phyloP scores from a whole-genome alignment of 2,329 filamentous ascomycete genomes.

The Sphaerulina populicola region DNA sequence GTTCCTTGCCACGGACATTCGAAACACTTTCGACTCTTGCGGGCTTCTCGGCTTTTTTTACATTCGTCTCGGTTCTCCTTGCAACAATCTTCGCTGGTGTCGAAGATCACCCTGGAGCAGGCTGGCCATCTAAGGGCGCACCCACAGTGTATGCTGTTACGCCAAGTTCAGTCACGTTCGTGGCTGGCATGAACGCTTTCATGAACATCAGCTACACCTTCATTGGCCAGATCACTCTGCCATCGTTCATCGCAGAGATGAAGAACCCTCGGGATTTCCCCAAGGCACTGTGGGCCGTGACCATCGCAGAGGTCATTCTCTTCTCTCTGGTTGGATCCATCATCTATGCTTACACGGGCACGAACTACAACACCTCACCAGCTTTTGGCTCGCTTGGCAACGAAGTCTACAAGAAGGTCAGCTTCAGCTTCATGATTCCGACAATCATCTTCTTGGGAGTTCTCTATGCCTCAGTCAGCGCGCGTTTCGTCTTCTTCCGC shows the following conservation, averaged over 20 bases:
- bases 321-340: constrained; percentile 75
- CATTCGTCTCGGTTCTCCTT: constrained; percentile 78
- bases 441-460: constrained; percentile 89
- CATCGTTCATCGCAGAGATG: constrained; percentile 95
- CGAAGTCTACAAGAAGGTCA: constrained; percentile 70
- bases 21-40: constrained; percentile 69
- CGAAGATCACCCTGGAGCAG: constrained; percentile 60
- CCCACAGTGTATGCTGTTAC: constrained; percentile 63
- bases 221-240: constrained; percentile 88
- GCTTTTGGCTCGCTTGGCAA: constrained; percentile 78
- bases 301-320: constrained; percentile 75
- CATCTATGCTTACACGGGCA: constrained; percentile 80
- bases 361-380: constrained; percentile 77
- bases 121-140: constrained; percentile 43
- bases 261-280: constrained; percentile 71
- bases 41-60: constrained; percentile 73
- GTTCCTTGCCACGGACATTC: constrained; percentile 80
- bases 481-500: constrained; percentile 86
- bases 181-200: constrained; percentile 75
- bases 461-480: constrained; percentile 80
- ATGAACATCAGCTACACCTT: constrained; percentile 95
- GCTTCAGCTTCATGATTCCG: constrained; percentile 92
- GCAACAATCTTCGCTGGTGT: constrained; percentile 75
- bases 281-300: constrained; percentile 85
- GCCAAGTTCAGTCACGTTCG: constrained; percentile 64